phyloP scores from a whole-genome alignment of 129 eudicot species.

The Pulicaria dysenterica region DNA sequence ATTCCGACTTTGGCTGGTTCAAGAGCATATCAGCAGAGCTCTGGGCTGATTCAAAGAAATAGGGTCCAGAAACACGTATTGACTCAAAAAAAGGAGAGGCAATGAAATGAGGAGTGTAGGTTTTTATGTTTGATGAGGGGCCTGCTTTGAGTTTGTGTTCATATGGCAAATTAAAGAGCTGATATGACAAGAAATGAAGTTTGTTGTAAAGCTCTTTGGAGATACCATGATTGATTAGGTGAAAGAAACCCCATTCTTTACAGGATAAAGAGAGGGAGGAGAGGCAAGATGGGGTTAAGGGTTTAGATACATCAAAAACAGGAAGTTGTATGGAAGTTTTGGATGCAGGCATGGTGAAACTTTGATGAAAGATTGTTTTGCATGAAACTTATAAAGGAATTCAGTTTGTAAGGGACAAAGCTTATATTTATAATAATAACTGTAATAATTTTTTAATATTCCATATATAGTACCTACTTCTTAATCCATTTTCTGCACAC shows the following conservation, averaged over 20 bases:
- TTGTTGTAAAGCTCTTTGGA: slow-evolving; percentile 61
- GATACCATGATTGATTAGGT: slow-evolving; percentile 83
- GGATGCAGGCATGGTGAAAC: slow-evolving; percentile 49
- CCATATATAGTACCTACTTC: slow-evolving; percentile 26
- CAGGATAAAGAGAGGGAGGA: slow-evolving; percentile 70
- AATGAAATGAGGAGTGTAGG: slow-evolving; percentile 88
- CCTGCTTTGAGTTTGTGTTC: slow-evolving; percentile 73
- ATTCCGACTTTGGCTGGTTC: slow-evolving; percentile 48
- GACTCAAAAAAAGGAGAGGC: slow-evolving; percentile 94
- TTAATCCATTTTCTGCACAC: not conserved
- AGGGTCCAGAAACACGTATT: slow-evolving; percentile 84
- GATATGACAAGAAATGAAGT: slow-evolving; percentile 48
- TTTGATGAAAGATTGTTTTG: slow-evolving; percentile 30
- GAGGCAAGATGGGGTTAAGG: slow-evolving; percentile 47
- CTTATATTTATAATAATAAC: slow-evolving; percentile 27
- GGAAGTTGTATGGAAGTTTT: slow-evolving; percentile 69
- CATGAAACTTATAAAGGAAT: slow-evolving; percentile 35
- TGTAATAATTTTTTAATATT: slow-evolving; percentile 19
- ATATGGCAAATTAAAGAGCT: slow-evolving; percentile 65
- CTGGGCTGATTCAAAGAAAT: slow-evolving; percentile 66
- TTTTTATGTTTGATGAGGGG: slow-evolving; percentile 61
- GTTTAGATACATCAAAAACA: slow-evolving; percentile 68
- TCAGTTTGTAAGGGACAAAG: slow-evolving; percentile 28
- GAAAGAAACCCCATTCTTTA: slow-evolving; percentile 95
- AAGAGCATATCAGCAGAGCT: slow-evolving; percentile 60